Evolutionary conservation across 331 rosid genomes (phyloP).

Genomic region (Phaseolus coccineus): DNA sequence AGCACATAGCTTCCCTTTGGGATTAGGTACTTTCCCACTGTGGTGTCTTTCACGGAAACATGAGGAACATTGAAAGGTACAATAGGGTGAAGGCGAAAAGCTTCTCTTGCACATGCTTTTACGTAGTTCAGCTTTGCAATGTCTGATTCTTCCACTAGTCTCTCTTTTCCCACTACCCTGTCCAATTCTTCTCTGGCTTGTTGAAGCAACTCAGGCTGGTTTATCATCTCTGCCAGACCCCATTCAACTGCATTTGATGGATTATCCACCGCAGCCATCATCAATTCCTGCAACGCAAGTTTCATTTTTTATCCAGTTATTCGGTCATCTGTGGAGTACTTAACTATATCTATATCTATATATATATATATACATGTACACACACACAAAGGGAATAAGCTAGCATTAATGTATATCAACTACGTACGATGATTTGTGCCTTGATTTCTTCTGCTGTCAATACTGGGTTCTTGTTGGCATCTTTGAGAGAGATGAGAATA

Average conservation of each 20-base stretch:
- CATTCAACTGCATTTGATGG: too few relatives aligned
- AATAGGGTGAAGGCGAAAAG: conserved; percentile 57
- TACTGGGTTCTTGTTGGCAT: conserved; percentile 7
- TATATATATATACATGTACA: too few relatives aligned
- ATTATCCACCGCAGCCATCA: background rate
- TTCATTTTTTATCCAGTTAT: background rate
- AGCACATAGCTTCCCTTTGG: conserved; percentile 51
- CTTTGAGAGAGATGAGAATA: conserved; percentile 42
- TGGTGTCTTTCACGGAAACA: conserved; percentile 27
- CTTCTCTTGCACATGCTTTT: conserved; percentile 4
- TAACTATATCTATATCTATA: background rate
- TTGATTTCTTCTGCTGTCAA: conserved; percentile 43
- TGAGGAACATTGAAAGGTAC: conserved; percentile 46
- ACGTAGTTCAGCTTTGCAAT: conserved; percentile 50
- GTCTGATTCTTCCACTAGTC: conserved; percentile 43
- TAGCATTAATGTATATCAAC: too few relatives aligned
- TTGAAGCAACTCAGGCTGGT: too few relatives aligned
- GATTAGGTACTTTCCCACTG: conserved; percentile 49
- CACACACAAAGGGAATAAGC: too few relatives aligned
- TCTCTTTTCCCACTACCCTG: too few relatives aligned
- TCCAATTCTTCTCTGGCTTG: too few relatives aligned
- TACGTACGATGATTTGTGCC: conserved; percentile 39
- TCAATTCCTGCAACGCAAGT: background rate
- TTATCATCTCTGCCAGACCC: too few relatives aligned
- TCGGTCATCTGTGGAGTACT: background rate